Percentiles rank a stretch among this genome's conserved stretches.
These are phyloP conservation scores for Aspergillus asperescens DNA, from an alignment of 495 filamentous ascomycete species.

Conservation along the genomic window DNA sequence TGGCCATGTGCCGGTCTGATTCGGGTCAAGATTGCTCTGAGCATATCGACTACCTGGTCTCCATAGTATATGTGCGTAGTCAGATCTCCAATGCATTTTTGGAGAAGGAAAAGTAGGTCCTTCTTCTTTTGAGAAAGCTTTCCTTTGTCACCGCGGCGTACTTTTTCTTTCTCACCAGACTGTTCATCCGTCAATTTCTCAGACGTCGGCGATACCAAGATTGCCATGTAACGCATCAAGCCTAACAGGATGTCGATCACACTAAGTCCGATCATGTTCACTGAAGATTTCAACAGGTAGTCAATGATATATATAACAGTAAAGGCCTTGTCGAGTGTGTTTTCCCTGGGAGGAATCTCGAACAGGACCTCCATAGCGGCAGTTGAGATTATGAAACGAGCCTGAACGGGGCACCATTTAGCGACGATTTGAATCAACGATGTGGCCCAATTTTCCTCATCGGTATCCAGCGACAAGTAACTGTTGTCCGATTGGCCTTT, in stretches of 20 bases:
- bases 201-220: conserved; percentile 58
- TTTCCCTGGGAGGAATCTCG: conserved; percentile 57
- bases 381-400: conserved; percentile 80
- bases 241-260: conserved; percentile 87
- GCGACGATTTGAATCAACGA: conserved; percentile 71
- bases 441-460: conserved; percentile 66
- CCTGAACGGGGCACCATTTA: conserved; percentile 84
- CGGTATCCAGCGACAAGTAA: conserved; percentile 9
- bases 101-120: conserved; percentile 59
- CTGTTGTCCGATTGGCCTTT: conserved; percentile 32
- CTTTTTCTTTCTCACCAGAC: conserved; percentile 16
- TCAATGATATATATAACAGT: conserved; percentile 69
- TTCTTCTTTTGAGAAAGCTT: conserved; percentile 38
- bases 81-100: conserved; percentile 75
- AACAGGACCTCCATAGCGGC: conserved; percentile 70
- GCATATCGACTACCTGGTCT: conserved; percentile 90
- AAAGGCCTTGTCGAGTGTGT: conserved; percentile 62
- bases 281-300: conserved; percentile 74
- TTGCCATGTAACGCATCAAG: conserved; percentile 71
- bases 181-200: conserved; percentile 19
- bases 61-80: conserved; percentile 92
- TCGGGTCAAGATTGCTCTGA: conserved; percentile 66
- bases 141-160: conserved; percentile 5
- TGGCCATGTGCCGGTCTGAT: conserved; percentile 58
- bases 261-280: conserved; percentile 89